These are phyloP conservation scores for Paramecium tetraurelia DNA, from an alignment of 73 alveolate genomes.

Conservation along the genomic window DNA sequence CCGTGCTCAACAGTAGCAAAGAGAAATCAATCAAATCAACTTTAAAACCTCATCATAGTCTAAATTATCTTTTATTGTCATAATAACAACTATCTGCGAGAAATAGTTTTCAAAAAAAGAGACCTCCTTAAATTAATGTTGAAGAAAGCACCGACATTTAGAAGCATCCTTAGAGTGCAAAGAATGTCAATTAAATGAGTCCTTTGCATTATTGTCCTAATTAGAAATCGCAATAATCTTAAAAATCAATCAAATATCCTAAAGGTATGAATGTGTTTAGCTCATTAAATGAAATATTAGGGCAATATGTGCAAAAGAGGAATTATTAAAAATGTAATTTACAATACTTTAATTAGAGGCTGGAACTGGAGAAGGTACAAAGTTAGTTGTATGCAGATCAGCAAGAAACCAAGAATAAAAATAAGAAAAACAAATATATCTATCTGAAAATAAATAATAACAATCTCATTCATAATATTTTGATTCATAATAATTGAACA, in stretches of 20 bases:
- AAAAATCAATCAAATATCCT: neutral
- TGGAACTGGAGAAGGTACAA: slow-evolving; percentile 25
- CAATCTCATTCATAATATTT: neutral
- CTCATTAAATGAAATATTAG: slow-evolving; percentile 25
- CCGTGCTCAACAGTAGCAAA: neutral
- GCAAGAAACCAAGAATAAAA: slow-evolving; percentile 15
- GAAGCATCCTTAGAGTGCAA: slow-evolving; percentile 2
- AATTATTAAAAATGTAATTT: slow-evolving; percentile 17
- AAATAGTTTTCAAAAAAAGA: slow-evolving; percentile 6
- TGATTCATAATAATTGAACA: neutral
- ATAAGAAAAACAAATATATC: slow-evolving; percentile 6
- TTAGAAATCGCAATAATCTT: neutral
- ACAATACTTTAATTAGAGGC: slow-evolving; percentile 23
- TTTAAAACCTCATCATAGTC: neutral
- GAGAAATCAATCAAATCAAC: neutral
- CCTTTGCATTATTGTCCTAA: slow-evolving; percentile 21
- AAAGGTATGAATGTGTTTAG: neutral
- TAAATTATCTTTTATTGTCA: neutral
- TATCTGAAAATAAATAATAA: neutral
- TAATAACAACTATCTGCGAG: slow-evolving; percentile 3
- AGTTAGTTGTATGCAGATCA: neutral
- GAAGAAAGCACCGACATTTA: neutral
- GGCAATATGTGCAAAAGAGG: neutral
- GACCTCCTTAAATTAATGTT: slow-evolving; percentile 30
- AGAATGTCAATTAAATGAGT: slow-evolving; percentile 15